A percentile compares a stretch with the other conserved stretches of the same genome.
Evolutionary conservation across 345 rosid genomes (phyloP).

Genomic region (Pugionium cornutum): DNA sequence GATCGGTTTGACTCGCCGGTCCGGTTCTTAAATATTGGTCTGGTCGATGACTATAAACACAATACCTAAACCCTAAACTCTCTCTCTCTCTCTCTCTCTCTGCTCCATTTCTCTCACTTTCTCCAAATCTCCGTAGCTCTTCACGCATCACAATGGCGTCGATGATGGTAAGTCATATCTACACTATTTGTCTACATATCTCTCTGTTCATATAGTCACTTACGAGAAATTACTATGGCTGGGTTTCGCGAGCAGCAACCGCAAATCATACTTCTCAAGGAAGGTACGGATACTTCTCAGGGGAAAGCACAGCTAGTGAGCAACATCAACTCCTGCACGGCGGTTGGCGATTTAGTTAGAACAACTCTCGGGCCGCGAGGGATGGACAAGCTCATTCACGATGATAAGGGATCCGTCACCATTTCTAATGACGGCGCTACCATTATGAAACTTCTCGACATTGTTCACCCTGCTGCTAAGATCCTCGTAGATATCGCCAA

Average conservation of each 20-base stretch:
- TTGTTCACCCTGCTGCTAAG: background rate
- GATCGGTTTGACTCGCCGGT: too few species aligned
- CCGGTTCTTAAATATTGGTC: too few species aligned
- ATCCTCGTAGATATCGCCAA: background rate
- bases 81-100: background rate
- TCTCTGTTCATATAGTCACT: too few species aligned
- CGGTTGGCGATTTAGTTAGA: background rate
- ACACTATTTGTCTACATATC: background rate
- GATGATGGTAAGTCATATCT: background rate
- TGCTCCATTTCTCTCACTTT: background rate
- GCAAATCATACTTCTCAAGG: background rate
- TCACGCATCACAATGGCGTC: background rate
- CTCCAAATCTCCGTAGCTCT: background rate
- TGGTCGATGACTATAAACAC: background rate
- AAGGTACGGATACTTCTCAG: background rate
- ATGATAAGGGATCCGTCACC: slow-evolving; percentile 2
- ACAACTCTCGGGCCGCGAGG: background rate
- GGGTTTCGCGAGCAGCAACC: background rate
- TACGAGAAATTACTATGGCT: background rate
- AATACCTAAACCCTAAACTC: background rate
- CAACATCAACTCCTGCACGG: background rate
- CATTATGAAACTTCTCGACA: background rate
- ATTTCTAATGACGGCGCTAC: background rate
- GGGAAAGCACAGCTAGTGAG: background rate
- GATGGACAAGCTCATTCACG: background rate